Evolutionary conservation across 2,329 filamentous ascomycete genomes (phyloP), one percentile per base, ranked within the genome.

Genomic region (Epichloe brachyelytri): DNA sequence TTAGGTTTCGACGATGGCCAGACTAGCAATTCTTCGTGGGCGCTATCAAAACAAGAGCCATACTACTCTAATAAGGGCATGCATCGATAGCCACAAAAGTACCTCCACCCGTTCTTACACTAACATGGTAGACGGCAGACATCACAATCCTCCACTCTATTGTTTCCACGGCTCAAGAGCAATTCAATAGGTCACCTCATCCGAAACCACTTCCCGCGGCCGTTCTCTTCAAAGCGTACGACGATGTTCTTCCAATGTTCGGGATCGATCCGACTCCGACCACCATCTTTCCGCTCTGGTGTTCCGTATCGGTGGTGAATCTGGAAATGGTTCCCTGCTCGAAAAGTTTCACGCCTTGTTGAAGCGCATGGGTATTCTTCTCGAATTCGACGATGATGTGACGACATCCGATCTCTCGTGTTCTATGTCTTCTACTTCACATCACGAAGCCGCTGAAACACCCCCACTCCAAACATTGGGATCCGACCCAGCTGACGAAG

Each of bases 221-320:
- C 61, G 87, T 88, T 10, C 76, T 95, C 17, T 94, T 94, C 67
- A 76, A 77, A 49, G 87, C 88, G 33, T 94, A 94, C 63, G 85
- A 93, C 62, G 74, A 79, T 51, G 75, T 90, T 41, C 77, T 95
- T n/a, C 79, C 78, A 5, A 73, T 80, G 56, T 73, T 86, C 70
- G 84, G 81, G 50, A 71, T 88, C 56, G 77, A 87, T 53, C 76
- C 80, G n/a, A 86, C 59, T 75, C 85, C 57, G 86, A 90, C 60
- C 81, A 82, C 58, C 80, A 85, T 58, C 83, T 89, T 60, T 82
- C 88, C 56, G 80, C 84, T 55, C 82, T 94, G 59, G 69, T 95
- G 51, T 87, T 93, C 64, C 83, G 83, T 60, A 80, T 95, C 63
- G 85, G 86, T 49, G 82, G 81, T 54, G 76, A 80, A 59, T 74